phyloP scores from a whole-genome alignment of 2,329 filamentous ascomycete species.

The Zymoseptoria tritici region DNA sequence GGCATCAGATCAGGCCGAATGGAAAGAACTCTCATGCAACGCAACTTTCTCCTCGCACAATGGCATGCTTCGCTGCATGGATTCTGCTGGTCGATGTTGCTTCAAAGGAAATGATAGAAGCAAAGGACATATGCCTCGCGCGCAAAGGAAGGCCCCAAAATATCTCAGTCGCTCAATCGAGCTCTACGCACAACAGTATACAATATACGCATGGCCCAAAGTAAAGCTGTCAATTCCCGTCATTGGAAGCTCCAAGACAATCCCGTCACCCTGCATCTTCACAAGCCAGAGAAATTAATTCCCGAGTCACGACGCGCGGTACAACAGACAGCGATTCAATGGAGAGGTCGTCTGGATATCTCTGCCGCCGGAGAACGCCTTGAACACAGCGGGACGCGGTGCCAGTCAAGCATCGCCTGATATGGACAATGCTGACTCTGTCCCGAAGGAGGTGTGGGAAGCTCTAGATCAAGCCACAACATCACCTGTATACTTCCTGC shows the following conservation, averaged over 20 bases:
- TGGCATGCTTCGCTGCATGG: too few relatives aligned
- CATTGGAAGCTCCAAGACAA: not conserved
- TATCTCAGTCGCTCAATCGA: too few relatives aligned
- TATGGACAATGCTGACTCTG: conserved; percentile 27
- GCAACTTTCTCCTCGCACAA: too few relatives aligned
- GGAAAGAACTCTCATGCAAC: too few relatives aligned
- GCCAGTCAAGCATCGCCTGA: not conserved
- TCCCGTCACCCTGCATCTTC: not conserved
- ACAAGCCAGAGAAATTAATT: not conserved
- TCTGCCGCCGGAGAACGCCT: not conserved
- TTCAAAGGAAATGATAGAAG: too few relatives aligned
- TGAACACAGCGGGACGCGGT: not conserved
- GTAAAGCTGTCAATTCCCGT: not conserved
- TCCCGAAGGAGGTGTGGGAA: conserved; percentile 26
- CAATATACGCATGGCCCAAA: not conserved
- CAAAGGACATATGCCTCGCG: too few relatives aligned
- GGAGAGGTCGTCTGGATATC: not conserved
- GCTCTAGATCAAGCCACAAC: conserved; percentile 19
- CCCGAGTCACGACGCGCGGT: not conserved
- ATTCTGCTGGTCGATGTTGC: too few relatives aligned
- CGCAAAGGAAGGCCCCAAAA: too few relatives aligned
- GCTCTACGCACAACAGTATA: too few relatives aligned
- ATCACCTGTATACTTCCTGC: conserved; percentile 20
- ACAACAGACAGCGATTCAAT: not conserved
- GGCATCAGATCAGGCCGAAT: too few relatives aligned